Base-by-base conservation (phyloP, 192 early-diverging fungal genomes). In the Coemansia guatemalensis region DNA sequence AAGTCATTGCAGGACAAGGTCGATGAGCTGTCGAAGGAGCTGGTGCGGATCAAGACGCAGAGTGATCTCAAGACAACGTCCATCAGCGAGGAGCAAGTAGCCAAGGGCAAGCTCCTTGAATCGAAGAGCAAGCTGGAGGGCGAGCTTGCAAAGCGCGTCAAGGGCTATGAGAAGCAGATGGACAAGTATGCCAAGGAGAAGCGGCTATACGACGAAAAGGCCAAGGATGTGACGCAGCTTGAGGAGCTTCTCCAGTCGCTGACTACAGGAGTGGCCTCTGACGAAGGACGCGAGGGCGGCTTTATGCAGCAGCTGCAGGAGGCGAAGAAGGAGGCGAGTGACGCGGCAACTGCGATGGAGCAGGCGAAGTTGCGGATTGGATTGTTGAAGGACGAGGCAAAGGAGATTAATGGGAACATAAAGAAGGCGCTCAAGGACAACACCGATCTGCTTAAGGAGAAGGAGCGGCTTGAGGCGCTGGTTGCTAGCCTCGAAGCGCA, bases 261-360 rank as follows among this genome's bases (percentile, higher is more conserved):
- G 24, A 92, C 93, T 2, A 99, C 95, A 0, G 97, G 97, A 23
- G 75, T 99, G 27, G 85, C 95, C 17, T 87, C 93, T 3, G 87
- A 89, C 50, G 93, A 95, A 68, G 95, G 95, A 6, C 88, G 95
- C 58, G 93, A 99, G 60, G 93, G 90, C 66, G 95, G 97, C 2
- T 99, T 96, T 60, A 89, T 95, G 88, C 91, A 97, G 78, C 97
- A 98, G 67, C 76, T 99, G n/a, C 87, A 92, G 72, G 86, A 85
- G 50, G 88, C 87, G 26, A 90, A 89, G 62, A 87, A 84, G 44
- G 81, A 76, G 14, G 85, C 82, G 8, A 83, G 75, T 22, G 74
- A 87, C 23, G 85, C 91, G 3, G 83, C 83, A 1, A 92, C 90
- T 1, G 69, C 78, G 8, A 84, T 85, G 44, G 90, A 97, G 73